phyloP scores from a whole-genome alignment of 371 early-diverging fungal genomes.

The Rhizopus sp. region DNA sequence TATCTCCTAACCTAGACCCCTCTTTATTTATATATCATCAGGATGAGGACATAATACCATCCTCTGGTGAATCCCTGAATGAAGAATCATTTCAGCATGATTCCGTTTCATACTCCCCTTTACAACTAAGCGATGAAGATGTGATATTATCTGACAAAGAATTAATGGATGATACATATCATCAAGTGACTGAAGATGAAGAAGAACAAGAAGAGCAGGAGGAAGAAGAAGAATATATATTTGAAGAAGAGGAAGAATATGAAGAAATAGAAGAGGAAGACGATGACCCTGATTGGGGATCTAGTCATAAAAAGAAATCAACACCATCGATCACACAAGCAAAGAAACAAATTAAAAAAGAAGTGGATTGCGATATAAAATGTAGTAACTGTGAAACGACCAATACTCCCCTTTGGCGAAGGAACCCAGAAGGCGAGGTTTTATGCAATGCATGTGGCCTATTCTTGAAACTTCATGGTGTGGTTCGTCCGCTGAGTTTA shows the following conservation, averaged over 20 bases:
- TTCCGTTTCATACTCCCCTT: background rate
- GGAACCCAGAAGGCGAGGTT: constrained; percentile 27
- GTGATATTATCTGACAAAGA: background rate
- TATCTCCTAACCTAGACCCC: constrained; percentile 9
- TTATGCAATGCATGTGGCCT: constrained; percentile 38
- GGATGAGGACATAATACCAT: background rate
- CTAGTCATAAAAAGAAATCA: constrained; percentile 9
- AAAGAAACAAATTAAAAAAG: background rate
- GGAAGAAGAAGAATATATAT: background rate
- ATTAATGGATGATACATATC: no score
- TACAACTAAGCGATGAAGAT: background rate
- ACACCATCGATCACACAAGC: background rate
- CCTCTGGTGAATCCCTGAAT: background rate
- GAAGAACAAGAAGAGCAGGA: constrained; percentile 8
- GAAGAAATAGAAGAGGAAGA: constrained; percentile 11
- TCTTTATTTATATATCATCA: background rate
- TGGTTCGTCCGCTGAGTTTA: constrained; percentile 32
- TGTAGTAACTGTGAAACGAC: constrained; percentile 34
- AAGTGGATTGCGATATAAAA: constrained; percentile 5
- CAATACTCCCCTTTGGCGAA: constrained; percentile 36
- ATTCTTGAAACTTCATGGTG: constrained; percentile 35
- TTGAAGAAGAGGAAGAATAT: constrained; percentile 8
- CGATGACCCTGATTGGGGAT: constrained; percentile 24
- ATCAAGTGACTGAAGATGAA: constrained; percentile 13
- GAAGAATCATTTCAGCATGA: background rate